These are phyloP conservation scores for Chionographis japonica DNA, from an alignment of 106 monocot genomes.

Conservation along the genomic window DNA sequence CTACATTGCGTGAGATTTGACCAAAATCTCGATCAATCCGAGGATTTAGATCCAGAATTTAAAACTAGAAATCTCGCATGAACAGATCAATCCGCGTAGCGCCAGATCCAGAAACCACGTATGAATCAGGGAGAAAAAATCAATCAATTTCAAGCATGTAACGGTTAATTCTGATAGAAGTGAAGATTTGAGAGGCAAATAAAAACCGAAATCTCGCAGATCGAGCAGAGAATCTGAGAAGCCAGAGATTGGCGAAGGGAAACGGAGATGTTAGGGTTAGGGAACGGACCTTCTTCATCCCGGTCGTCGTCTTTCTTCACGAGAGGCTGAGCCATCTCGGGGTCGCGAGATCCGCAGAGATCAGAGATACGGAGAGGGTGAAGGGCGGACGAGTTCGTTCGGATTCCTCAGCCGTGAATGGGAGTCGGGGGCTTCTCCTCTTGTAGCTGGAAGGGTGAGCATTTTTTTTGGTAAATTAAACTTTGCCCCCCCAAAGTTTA, in stretches of 20 bases:
- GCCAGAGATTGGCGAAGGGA: not conserved
- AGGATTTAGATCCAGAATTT: constrained; percentile 1
- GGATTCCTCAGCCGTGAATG: too few species aligned
- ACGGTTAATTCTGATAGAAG: not conserved
- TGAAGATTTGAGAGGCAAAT: not conserved
- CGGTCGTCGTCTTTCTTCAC: constrained; percentile 88
- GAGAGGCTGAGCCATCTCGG: constrained; percentile 73
- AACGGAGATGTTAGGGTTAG: constrained; percentile 6
- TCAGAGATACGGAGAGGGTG: not conserved
- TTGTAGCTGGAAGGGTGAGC: too few species aligned
- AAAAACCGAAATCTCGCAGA: not conserved
- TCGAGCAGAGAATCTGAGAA: not conserved
- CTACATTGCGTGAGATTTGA: constrained; percentile 8
- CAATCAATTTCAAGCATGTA: not conserved
- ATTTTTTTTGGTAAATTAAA: too few species aligned
- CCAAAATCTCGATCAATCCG: not conserved
- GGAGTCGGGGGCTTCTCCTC: too few species aligned
- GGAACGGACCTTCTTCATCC: constrained; percentile 54
- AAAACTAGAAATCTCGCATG: not conserved
- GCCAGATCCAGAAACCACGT: constrained; percentile 12
- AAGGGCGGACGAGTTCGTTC: not conserved
- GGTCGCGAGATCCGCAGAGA: not conserved
- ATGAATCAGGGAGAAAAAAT: constrained; percentile 5
- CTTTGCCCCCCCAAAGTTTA: too few species aligned
- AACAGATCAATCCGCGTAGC: not conserved